These are phyloP conservation scores for Rostrohypoxylon terebratum DNA, from an alignment of 495 filamentous ascomycete genomes.

Conservation along the genomic window DNA sequence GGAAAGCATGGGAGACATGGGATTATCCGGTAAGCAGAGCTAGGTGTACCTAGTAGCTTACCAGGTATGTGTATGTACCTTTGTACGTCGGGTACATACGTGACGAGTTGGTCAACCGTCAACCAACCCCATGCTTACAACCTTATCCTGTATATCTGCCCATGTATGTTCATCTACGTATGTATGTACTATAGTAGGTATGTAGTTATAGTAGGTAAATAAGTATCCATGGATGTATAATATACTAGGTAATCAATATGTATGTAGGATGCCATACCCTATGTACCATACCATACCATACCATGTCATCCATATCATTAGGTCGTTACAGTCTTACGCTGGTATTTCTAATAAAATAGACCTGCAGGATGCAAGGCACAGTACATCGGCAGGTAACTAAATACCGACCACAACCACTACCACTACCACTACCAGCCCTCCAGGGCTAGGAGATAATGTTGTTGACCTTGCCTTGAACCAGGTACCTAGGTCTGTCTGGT, in stretches of 20 bases:
- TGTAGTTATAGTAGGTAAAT: no score
- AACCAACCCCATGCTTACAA: slow-evolving; percentile 4
- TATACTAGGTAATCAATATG: neutral
- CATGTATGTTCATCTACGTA: neutral
- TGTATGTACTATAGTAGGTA: no score
- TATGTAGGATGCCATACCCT: neutral
- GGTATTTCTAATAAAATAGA: slow-evolving; percentile 22
- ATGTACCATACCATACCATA: neutral
- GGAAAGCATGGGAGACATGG: neutral
- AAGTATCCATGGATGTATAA: neutral
- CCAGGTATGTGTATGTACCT: neutral
- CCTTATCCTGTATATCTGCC: neutral
- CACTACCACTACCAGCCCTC: neutral
- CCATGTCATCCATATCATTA: slow-evolving; percentile 10
- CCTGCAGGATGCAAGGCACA: slow-evolving; percentile 47
- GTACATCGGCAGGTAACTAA: slow-evolving; percentile 27
- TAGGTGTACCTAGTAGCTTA: neutral
- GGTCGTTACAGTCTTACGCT: slow-evolving; percentile 20
- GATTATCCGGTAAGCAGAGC: slow-evolving; percentile 16
- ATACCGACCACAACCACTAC: slow-evolving; percentile 11
- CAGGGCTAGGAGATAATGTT: no score
- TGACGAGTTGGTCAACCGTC: slow-evolving; percentile 5
- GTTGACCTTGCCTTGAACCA: neutral
- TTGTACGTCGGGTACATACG: slow-evolving; percentile 3
- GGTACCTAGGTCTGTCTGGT: neutral